phyloP scores from a whole-genome alignment of 257 asterid genomes.

The Cordia subcordata region DNA sequence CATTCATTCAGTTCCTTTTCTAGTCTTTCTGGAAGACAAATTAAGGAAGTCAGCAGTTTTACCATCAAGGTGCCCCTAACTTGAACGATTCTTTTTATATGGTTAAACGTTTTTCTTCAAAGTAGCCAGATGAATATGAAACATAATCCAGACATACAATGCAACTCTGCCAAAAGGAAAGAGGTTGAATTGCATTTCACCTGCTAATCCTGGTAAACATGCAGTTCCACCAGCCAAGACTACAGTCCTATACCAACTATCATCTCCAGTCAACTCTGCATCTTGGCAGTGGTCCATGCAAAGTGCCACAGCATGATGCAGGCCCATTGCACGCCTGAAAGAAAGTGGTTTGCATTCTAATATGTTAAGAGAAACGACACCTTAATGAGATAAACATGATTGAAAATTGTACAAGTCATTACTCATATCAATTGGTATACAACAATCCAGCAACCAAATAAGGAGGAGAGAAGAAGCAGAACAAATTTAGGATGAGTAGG shows the following conservation, averaged over 20 bases:
- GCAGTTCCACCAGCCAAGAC: constrained; percentile 90
- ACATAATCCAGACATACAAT: background rate
- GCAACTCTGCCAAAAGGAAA: background rate
- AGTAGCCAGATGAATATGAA: background rate
- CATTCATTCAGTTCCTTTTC: constrained; percentile 63
- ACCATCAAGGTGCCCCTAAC: background rate
- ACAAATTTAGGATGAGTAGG: too few relatives aligned
- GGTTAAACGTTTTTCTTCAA: too few relatives aligned
- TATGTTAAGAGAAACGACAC: too few relatives aligned
- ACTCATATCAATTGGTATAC: too few relatives aligned
- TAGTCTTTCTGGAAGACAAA: constrained; percentile 62
- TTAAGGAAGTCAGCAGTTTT: constrained; percentile 15
- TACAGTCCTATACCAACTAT: constrained; percentile 78
- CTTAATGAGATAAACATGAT: too few relatives aligned
- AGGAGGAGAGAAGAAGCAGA: too few relatives aligned
- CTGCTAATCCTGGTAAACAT: constrained; percentile 96
- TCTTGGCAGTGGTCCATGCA: constrained; percentile 93
- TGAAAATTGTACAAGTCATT: too few relatives aligned
- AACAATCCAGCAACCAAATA: too few relatives aligned
- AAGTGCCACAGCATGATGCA: constrained; percentile 81
- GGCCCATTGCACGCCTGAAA: constrained; percentile 77
- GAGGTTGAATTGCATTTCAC: constrained; percentile 25
- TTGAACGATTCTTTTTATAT: background rate
- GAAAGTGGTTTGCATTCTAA: too few relatives aligned
- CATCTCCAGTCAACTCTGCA: constrained; percentile 66